Percentiles rank a stretch among this genome's conserved stretches.
Conservation (phyloP, 768 basidiomycete species). For the Amanita thiersii region DNA sequence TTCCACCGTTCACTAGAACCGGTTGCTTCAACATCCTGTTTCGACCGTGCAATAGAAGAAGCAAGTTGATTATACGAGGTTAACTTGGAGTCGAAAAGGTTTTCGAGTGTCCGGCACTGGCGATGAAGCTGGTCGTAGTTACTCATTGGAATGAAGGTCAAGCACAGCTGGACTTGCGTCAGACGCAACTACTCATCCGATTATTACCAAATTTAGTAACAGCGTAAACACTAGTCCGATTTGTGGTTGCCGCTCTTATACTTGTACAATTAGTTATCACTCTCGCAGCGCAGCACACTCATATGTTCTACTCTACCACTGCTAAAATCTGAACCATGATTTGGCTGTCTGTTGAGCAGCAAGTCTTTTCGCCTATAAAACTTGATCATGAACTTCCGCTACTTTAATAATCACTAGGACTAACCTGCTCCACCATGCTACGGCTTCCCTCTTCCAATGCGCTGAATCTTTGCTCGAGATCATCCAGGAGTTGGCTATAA, state of each 20-base stretch:
- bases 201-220: too few relatives aligned
- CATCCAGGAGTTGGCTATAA: slow-evolving; percentile 50
- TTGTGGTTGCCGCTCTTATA: neutral
- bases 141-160: slow-evolving; percentile 41
- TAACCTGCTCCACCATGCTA: slow-evolving; percentile 57
- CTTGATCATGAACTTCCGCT: neutral
- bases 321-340: slow-evolving; percentile 55
- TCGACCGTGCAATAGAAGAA: slow-evolving; percentile 46
- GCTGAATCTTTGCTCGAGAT: slow-evolving; percentile 55
- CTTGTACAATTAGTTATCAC: neutral
- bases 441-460: slow-evolving; percentile 59
- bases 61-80: slow-evolving; percentile 87
- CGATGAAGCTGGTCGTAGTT: slow-evolving; percentile 85
- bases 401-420: slow-evolving; percentile 1
- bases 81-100: slow-evolving; percentile 85
- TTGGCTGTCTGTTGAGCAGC: slow-evolving; percentile 58
- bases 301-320: too few relatives aligned
- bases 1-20: slow-evolving; percentile 68
- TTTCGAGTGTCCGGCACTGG: slow-evolving; percentile 90
- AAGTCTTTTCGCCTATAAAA: slow-evolving; percentile 47
- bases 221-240: too few relatives aligned
- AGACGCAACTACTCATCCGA: too few relatives aligned
- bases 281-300: slow-evolving; percentile 1
- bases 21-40: slow-evolving; percentile 59
- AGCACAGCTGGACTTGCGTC: too few relatives aligned